Conservation (phyloP, 2,329 filamentous ascomycete species). For the Aspergillus aculeatus region DNA sequence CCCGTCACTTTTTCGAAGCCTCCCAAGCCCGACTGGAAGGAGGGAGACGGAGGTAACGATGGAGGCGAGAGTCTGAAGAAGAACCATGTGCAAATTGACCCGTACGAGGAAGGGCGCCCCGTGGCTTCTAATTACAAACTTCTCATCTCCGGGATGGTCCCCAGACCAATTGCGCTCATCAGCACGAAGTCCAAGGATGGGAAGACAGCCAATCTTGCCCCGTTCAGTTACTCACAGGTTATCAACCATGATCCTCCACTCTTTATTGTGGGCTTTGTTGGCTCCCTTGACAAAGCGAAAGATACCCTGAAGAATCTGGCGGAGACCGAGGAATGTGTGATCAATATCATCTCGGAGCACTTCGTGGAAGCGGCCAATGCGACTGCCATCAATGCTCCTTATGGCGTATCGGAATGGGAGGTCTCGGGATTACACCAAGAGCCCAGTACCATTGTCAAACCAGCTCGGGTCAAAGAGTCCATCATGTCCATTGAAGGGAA, state of each 20-base stretch:
- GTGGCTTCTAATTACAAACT: slow-evolving; percentile 83
- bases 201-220: slow-evolving; percentile 70
- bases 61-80: slow-evolving; percentile 51
- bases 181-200: slow-evolving; percentile 63
- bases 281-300: slow-evolving; percentile 63
- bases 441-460: slow-evolving; percentile 63
- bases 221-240: slow-evolving; percentile 83
- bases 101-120: slow-evolving; percentile 68
- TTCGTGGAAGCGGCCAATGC: slow-evolving; percentile 86
- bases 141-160: slow-evolving; percentile 77
- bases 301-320: slow-evolving; percentile 75
- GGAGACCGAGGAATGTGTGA: slow-evolving; percentile 71
- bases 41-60: slow-evolving; percentile 45
- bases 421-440: slow-evolving; percentile 72
- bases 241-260: slow-evolving; percentile 83
- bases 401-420: slow-evolving; percentile 75
- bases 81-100: slow-evolving; percentile 75
- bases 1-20: slow-evolving; percentile 42
- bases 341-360: slow-evolving; percentile 84
- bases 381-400: slow-evolving; percentile 74
- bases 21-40: slow-evolving; percentile 42
- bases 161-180: slow-evolving; percentile 72
- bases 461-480: slow-evolving; percentile 75
- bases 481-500: slow-evolving; percentile 80
- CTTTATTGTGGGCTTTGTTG: slow-evolving; percentile 66